Evolutionary conservation across 768 basidiomycete genomes (phyloP).

Genomic region (Rhodocollybia butyracea): DNA sequence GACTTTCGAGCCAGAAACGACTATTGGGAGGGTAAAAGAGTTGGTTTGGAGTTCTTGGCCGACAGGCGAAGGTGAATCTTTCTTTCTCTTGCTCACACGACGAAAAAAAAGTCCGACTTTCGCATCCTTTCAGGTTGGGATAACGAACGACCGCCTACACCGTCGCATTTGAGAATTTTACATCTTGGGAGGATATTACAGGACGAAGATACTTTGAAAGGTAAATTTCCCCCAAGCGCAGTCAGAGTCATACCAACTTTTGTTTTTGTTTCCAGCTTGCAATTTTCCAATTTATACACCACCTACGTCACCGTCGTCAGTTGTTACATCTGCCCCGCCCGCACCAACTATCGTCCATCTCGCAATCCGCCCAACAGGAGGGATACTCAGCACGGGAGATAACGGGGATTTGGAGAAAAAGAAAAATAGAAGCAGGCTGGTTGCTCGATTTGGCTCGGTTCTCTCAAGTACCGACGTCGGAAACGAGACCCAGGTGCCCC

Average conservation of each 20-base stretch:
- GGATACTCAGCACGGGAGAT: conserved; percentile 46
- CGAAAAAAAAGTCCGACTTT: not conserved
- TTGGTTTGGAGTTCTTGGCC: conserved; percentile 85
- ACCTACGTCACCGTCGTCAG: conserved; percentile 11
- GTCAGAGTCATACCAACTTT: not conserved
- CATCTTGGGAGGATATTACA: conserved; percentile 81
- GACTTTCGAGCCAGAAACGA: conserved; percentile 72
- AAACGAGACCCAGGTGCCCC: not conserved
- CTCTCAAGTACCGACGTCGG: not conserved
- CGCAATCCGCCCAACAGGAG: conserved; percentile 47
- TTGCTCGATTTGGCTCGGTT: not conserved
- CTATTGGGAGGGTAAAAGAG: conserved; percentile 77
- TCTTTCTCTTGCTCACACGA: not conserved
- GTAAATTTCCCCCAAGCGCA: conserved; percentile 21
- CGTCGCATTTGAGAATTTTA: conserved; percentile 71
- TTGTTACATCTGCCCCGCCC: conserved; percentile 9
- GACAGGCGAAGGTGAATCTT: conserved; percentile 36
- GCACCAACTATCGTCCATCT: conserved; percentile 71
- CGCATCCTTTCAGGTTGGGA: conserved; percentile 70
- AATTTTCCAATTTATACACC: conserved; percentile 9
- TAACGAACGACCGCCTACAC: conserved; percentile 74
- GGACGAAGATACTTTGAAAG: conserved; percentile 74
- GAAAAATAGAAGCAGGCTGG: conserved; percentile 2
- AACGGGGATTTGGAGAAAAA: conserved; percentile 57
- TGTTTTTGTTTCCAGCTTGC: conserved; percentile 5